Percentiles rank a stretch among this genome's conserved stretches.
Conservation (phyloP, 2,329 filamentous ascomycete genomes). For the Coniochaeta sp. region DNA sequence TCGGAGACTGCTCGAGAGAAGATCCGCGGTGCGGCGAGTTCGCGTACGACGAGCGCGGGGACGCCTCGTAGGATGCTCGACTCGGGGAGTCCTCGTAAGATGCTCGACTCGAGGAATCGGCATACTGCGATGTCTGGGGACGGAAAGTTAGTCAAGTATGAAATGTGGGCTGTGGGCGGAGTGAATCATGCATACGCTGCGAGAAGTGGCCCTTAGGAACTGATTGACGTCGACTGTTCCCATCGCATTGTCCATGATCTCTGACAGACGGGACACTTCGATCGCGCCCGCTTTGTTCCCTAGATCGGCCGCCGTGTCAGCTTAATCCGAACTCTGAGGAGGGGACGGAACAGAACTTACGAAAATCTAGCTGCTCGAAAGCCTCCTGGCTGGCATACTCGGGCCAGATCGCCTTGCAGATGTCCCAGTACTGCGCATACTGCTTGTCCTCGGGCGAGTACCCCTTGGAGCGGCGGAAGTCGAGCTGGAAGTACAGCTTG, state of each 20-base stretch:
- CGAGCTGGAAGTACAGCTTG: background rate
- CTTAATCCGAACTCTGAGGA: background rate
- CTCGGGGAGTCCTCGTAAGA: background rate
- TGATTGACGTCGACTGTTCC: background rate
- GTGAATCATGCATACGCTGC: background rate
- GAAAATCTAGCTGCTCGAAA: background rate
- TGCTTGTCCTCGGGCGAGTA: constrained; percentile 1
- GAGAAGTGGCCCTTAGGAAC: background rate
- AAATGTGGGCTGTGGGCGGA: background rate
- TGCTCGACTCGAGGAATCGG: background rate
- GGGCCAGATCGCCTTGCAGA: constrained; percentile 3
- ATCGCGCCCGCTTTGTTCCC: background rate
- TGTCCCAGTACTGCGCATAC: constrained; percentile 1
- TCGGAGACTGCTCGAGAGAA: background rate
- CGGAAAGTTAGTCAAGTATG: background rate
- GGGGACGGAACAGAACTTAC: background rate
- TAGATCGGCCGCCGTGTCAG: background rate
- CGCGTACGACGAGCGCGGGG: background rate
- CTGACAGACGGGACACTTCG: background rate
- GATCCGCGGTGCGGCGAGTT: background rate
- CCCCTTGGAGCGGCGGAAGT: background rate
- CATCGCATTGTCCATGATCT: background rate
- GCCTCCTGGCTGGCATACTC: background rate
- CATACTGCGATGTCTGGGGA: background rate
- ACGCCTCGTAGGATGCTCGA: background rate